phyloP scores from a whole-genome alignment of 1,284 basidiomycete genomes.

The Ceratobasidium sp. region DNA sequence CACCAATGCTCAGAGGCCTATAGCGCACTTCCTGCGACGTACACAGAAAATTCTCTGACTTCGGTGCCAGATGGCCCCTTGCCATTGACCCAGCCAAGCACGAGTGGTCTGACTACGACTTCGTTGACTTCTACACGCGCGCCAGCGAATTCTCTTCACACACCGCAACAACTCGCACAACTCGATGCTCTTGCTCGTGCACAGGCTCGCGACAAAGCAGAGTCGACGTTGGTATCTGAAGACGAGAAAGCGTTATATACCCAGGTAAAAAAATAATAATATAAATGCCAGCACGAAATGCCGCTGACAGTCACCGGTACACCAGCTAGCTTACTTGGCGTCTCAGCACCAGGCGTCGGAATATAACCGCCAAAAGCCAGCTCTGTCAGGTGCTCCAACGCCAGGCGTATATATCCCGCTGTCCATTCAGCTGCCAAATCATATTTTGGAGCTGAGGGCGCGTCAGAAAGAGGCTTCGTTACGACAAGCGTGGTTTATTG shows the following conservation, averaged over 20 bases:
- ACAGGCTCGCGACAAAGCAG: constrained; percentile 14
- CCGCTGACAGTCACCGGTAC: neutral
- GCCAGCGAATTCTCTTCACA: constrained; percentile 29
- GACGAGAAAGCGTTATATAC: constrained; percentile 27
- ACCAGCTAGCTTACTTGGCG: constrained; percentile 64
- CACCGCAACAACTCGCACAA: constrained; percentile 36
- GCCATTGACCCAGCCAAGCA: neutral
- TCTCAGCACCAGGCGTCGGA: constrained; percentile 83
- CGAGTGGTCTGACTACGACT: neutral
- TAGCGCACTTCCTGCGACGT: neutral
- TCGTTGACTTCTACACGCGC: neutral
- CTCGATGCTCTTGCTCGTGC: constrained; percentile 36
- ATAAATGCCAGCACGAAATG: neutral
- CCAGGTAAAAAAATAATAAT: neutral
- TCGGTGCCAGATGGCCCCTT: neutral
- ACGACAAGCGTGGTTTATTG: constrained; percentile 24
- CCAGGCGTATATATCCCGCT: constrained; percentile 73
- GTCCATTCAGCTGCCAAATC: constrained; percentile 70
- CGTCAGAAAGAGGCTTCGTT: constrained; percentile 57
- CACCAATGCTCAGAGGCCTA: neutral
- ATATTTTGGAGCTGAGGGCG: constrained; percentile 64
- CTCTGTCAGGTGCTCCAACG: constrained; percentile 64
- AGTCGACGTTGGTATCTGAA: constrained; percentile 13
- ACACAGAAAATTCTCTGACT: neutral
- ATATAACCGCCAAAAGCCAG: constrained; percentile 79